phyloP scores from a whole-genome alignment of 768 basidiomycete species.

The Podaxis carcinomalis region DNA sequence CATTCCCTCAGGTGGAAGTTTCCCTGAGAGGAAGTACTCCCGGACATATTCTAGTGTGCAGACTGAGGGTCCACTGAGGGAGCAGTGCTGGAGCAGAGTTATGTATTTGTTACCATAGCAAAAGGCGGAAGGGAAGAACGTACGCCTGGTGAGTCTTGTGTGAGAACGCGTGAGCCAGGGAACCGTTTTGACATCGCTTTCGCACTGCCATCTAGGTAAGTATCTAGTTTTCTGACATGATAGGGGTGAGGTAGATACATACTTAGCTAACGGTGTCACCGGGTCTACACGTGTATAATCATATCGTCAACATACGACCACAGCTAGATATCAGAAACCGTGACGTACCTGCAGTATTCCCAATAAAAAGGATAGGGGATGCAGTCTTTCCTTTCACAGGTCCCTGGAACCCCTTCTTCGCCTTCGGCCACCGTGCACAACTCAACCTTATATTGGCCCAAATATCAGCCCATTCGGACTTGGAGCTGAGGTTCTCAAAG shows the following conservation, averaged over 20 bases:
- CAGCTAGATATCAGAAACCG: not conserved
- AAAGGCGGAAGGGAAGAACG: not conserved
- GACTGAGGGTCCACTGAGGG: conserved; percentile 25
- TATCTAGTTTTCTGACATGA: not conserved
- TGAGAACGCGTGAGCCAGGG: conserved; percentile 33
- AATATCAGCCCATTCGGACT: conserved; percentile 26
- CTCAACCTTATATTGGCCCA: conserved; percentile 23
- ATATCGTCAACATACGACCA: not conserved
- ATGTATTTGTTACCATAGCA: not conserved
- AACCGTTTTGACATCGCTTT: conserved; percentile 34
- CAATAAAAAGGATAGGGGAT: conserved; percentile 33
- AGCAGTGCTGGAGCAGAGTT: conserved; percentile 25
- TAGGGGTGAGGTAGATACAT: conserved; percentile 1
- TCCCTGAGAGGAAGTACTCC: conserved; percentile 36
- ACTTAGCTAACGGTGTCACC: conserved; percentile 26
- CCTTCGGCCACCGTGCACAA: conserved; percentile 13
- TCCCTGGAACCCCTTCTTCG: conserved; percentile 19
- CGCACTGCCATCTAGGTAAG: conserved; percentile 24
- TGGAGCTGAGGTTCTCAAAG: conserved; percentile 19
- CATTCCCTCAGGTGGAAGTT: conserved; percentile 32
- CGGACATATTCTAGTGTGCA: conserved; percentile 31
- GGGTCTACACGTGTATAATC: conserved; percentile 20
- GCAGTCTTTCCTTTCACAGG: conserved; percentile 34
- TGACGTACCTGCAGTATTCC: conserved; percentile 33
- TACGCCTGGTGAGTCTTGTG: conserved; percentile 38